Evolutionary conservation across 148 eudicot genomes (phyloP), one percentile per base, ranked within the genome.

Genomic region (Spergularia marina): DNA sequence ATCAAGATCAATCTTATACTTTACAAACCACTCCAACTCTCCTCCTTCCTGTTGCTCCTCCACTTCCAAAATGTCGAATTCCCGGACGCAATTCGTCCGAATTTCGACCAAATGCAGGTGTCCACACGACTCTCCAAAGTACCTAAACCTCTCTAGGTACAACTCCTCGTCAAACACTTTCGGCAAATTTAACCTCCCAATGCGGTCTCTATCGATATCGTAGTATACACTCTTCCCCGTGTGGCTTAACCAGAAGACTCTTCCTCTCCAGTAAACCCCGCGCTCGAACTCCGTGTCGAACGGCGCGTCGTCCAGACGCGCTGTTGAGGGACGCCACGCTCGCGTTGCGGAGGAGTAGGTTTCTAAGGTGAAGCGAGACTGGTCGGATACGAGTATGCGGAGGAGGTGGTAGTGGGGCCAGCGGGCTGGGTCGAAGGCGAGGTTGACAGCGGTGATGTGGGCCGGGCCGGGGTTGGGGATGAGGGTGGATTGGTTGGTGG

Each of bases 251-350:
- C 94, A 88, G 52, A 82, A 76, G 41, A 88, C 58, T n/a, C 78
- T 79, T 6, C 90, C 80, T 13, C 82, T 81, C 79, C 94, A 88
- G 21, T 82, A 88, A 4, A 90, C 86, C 7, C 90, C 88, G 0
- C 78, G 76, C 6, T 73, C 75, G 14, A 80, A 82, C 13, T 78
- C 82, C 62, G 80, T 70, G 80, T 86, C 82, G 21, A 83, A 80
- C 0, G 83, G 82, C 2, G 63, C 74, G 0, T 39, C 44, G 57
- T 71, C 79, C 17, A 11, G 12, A 23, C 68, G 56, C 1, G 80
- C 74, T 7, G 64, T 74, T 8, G 47, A 54, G 1, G 62, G 20
- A 63, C 75, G 68, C 91, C 94, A 90, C 36, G 13, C n/a, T 1
- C 60, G 21, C 1, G 63, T 61, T 4, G 51, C 51, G 2, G 88